A percentile compares a stretch with the other conserved stretches of the same genome.
phyloP scores from a whole-genome alignment of 2,329 filamentous ascomycete species.

The Pezicula carpinea region DNA sequence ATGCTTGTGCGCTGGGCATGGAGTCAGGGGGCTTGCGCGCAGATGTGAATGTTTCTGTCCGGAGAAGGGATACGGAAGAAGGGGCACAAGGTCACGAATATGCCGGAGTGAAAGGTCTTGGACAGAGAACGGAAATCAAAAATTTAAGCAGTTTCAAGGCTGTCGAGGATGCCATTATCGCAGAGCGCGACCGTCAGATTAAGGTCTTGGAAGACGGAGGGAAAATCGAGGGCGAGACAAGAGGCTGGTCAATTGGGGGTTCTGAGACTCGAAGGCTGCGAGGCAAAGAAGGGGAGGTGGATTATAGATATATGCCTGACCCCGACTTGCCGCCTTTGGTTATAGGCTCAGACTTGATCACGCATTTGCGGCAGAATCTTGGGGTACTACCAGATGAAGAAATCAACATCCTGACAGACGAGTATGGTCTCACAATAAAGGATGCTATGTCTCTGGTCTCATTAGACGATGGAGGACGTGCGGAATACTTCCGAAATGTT shows the following conservation, averaged over 20 bases:
- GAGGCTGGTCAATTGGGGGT: constrained; percentile 85
- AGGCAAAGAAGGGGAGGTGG: constrained; percentile 93
- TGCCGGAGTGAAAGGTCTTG: constrained; percentile 58
- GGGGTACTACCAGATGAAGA: constrained; percentile 70
- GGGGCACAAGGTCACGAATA: constrained; percentile 41
- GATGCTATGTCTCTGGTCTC: constrained; percentile 78
- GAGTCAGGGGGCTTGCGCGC: constrained; percentile 85
- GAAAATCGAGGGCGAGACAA: constrained; percentile 75
- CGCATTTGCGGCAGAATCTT: constrained; percentile 56
- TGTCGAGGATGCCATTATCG: constrained; percentile 89
- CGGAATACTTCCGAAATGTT: constrained; percentile 77
- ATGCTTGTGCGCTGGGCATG: constrained; percentile 88
- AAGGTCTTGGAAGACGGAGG: constrained; percentile 71
- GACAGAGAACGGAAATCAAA: constrained; percentile 94
- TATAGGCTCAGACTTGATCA: constrained; percentile 66
- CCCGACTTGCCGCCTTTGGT: constrained; percentile 80
- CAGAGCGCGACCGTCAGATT: constrained; percentile 88
- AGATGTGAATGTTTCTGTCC: constrained; percentile 92
- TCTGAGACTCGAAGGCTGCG: constrained; percentile 77
- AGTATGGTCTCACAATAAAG: constrained; percentile 69
- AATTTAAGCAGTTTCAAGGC: constrained; percentile 94
- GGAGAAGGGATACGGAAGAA: constrained; percentile 37
- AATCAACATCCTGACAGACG: constrained; percentile 53
- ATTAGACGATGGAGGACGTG: constrained; percentile 71
- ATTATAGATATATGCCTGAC: constrained; percentile 98